Evolutionary conservation across 495 filamentous ascomycete species (phyloP).

Genomic region (Beverwykella pulmonaria): DNA sequence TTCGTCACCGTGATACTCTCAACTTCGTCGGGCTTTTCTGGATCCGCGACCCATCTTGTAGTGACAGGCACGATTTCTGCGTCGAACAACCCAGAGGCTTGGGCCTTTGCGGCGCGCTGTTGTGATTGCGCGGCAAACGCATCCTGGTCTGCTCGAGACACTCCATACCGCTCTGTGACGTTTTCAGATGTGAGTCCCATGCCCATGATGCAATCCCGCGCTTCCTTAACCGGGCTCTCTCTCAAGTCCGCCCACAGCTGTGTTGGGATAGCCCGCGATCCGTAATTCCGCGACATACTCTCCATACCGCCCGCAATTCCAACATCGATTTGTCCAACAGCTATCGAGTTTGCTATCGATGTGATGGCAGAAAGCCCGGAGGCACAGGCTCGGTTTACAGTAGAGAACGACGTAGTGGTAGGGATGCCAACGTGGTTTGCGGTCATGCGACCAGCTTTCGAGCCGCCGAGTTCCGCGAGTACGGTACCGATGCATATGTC

Average conservation of each 20-base stretch:
- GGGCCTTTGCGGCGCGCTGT: slow-evolving; percentile 67
- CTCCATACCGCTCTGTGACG: slow-evolving; percentile 74
- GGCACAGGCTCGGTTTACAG: slow-evolving; percentile 84
- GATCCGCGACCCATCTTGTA: slow-evolving; percentile 59
- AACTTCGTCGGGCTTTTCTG: slow-evolving; percentile 62
- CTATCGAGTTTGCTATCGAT: slow-evolving; percentile 69
- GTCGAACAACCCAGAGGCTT: slow-evolving; percentile 69
- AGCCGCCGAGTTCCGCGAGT: slow-evolving; percentile 85
- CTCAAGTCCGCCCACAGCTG: slow-evolving; percentile 75
- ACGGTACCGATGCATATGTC: slow-evolving; percentile 87
- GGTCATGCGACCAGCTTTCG: slow-evolving; percentile 90
- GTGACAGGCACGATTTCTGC: slow-evolving; percentile 76
- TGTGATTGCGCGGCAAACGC: slow-evolving; percentile 77
- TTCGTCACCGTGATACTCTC: slow-evolving; percentile 63
- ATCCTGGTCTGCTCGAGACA: slow-evolving; percentile 79
- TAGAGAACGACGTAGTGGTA: slow-evolving; percentile 73
- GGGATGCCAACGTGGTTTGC: slow-evolving; percentile 80
- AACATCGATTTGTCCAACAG: slow-evolving; percentile 69
- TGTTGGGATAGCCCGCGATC: slow-evolving; percentile 75
- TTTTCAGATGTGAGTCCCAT: slow-evolving; percentile 96
- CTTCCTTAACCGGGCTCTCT: slow-evolving; percentile 66
- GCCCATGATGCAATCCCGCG: slow-evolving; percentile 84
- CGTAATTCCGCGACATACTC: slow-evolving; percentile 91
- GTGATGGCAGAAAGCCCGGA: slow-evolving; percentile 77
- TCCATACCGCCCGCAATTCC: slow-evolving; percentile 91